phyloP scores from a whole-genome alignment of 2,329 filamentous ascomycete genomes.

The Knoxdaviesia capensis region DNA sequence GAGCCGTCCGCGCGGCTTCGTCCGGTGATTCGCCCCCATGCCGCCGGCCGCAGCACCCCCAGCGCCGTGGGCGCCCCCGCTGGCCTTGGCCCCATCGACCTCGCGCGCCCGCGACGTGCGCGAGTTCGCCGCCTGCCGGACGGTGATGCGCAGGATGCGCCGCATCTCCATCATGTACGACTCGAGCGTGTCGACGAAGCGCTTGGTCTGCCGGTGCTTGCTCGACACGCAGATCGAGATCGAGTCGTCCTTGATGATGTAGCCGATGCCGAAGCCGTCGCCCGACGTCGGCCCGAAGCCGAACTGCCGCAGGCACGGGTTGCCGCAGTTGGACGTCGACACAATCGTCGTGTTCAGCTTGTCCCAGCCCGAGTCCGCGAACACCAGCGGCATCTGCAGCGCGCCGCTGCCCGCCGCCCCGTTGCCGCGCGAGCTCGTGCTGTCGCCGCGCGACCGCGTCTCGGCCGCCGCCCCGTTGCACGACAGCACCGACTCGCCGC shows the following conservation, averaged over 20 bases:
- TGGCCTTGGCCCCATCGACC: no score
- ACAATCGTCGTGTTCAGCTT: conserved; percentile 86
- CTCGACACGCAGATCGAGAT: conserved; percentile 70
- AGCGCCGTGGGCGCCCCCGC: no score
- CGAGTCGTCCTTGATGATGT: conserved; percentile 86
- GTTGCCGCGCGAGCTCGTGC: conserved; percentile 27
- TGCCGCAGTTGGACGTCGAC: conserved; percentile 96
- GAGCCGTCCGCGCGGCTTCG: conserved; percentile 51
- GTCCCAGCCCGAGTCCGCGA: conserved; percentile 81
- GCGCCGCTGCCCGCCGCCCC: conserved; percentile 16
- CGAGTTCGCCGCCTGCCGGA: conserved; percentile 18
- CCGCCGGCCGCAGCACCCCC: conserved; percentile 7
- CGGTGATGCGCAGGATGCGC: conserved; percentile 56
- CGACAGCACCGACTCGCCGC: conserved; percentile 28
- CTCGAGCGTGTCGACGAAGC: conserved; percentile 78
- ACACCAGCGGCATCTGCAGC: conserved; percentile 52
- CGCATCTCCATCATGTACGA: conserved; percentile 81
- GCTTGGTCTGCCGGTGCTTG: conserved; percentile 82
- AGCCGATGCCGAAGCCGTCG: conserved; percentile 92
- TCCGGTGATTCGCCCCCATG: conserved; percentile 1
- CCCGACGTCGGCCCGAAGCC: conserved; percentile 89
- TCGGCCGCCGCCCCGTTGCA: conserved; percentile 1
- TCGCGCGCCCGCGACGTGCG: conserved; percentile 32
- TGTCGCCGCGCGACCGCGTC: conserved; percentile 24
- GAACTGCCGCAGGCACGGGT: conserved; percentile 84